These are phyloP conservation scores for Blumeriella jaapii DNA, from an alignment of 2,329 filamentous ascomycete genomes.

Conservation along the genomic window DNA sequence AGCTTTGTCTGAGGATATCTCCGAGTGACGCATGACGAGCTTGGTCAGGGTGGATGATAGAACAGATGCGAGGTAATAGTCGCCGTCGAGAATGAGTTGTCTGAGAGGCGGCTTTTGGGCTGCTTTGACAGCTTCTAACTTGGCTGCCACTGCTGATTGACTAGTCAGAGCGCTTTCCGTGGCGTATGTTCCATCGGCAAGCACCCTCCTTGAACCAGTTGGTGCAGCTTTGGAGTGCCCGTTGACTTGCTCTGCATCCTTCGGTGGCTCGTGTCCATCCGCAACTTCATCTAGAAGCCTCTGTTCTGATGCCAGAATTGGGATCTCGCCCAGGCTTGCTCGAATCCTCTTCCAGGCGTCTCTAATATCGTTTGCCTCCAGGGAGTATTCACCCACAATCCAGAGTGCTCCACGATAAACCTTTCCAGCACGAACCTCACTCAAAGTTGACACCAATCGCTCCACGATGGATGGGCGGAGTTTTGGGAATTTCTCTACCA, in stretches of 20 bases:
- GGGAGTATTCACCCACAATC: conserved; percentile 95
- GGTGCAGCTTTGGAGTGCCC: conserved; percentile 70
- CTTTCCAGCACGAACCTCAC: conserved; percentile 91
- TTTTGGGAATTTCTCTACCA: conserved; percentile 94
- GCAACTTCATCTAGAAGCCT: conserved; percentile 73
- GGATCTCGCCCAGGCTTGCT: conserved; percentile 88
- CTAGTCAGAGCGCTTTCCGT: conserved; percentile 94
- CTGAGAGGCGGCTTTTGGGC: conserved; percentile 91
- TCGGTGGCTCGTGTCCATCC: conserved; percentile 53
- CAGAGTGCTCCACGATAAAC: conserved; percentile 94
- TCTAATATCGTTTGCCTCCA: conserved; percentile 86
- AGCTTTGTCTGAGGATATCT: conserved; percentile 75
- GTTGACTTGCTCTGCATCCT: conserved; percentile 58
- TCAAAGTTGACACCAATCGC: conserved; percentile 78
- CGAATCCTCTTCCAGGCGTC: conserved; percentile 96
- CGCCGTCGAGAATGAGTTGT: conserved; percentile 90
- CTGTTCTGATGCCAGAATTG: conserved; percentile 91
- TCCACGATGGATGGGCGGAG: conserved; percentile 79
- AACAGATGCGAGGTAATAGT: conserved; percentile 92
- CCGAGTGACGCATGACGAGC: conserved; percentile 91
- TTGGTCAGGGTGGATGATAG: conserved; percentile 95
- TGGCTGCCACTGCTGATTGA: conserved; percentile 78
- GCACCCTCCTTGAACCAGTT: conserved; percentile 77
- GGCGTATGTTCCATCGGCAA: conserved; percentile 94
- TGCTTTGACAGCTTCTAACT: conserved; percentile 90